A percentile compares a stretch with the other conserved stretches of the same genome.
Evolutionary conservation across 2,329 filamentous ascomycete species (phyloP).

Genomic region (Neonectria sp.): DNA sequence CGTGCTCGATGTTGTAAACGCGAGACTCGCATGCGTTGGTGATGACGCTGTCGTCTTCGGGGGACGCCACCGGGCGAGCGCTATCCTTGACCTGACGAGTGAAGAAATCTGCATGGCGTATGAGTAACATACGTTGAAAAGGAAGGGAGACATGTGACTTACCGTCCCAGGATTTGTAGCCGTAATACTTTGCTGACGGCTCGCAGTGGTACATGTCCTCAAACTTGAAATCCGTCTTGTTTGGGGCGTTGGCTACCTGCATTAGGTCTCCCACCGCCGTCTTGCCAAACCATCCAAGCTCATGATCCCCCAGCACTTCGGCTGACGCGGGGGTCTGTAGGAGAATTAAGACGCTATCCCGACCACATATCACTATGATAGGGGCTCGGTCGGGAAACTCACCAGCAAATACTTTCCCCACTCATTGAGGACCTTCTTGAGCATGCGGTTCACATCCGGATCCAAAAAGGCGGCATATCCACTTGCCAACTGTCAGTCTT

Average conservation of each 20-base stretch:
- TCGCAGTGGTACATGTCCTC: constrained; percentile 75
- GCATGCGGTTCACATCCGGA: constrained; percentile 67
- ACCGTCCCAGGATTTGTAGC: constrained; percentile 78
- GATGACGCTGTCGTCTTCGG: constrained; percentile 68
- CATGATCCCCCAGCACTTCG: constrained; percentile 61
- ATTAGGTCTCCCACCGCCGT: constrained; percentile 64
- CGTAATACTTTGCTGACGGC: constrained; percentile 66
- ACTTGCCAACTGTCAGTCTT: constrained; percentile 42
- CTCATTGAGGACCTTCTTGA: constrained; percentile 69
- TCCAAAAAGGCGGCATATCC: constrained; percentile 70
- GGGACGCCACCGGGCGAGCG: constrained; percentile 71
- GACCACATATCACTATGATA: not conserved
- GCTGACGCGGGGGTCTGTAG: constrained; percentile 67
- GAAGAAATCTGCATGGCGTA: constrained; percentile 68
- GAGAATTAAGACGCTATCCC: constrained; percentile 4
- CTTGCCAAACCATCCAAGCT: constrained; percentile 69
- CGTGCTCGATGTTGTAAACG: constrained; percentile 65
- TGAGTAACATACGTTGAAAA: not conserved
- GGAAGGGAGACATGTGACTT: constrained; percentile 28
- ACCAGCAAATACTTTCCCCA: constrained; percentile 70
- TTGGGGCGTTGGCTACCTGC: constrained; percentile 65
- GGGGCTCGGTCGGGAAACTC: constrained; percentile 23
- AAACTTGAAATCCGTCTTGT: constrained; percentile 57
- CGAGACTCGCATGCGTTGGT: constrained; percentile 77
- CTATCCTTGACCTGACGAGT: constrained; percentile 68